Base-by-base conservation (phyloP, 2,329 filamentous ascomycete species). In the Delphinella strobiligena region DNA sequence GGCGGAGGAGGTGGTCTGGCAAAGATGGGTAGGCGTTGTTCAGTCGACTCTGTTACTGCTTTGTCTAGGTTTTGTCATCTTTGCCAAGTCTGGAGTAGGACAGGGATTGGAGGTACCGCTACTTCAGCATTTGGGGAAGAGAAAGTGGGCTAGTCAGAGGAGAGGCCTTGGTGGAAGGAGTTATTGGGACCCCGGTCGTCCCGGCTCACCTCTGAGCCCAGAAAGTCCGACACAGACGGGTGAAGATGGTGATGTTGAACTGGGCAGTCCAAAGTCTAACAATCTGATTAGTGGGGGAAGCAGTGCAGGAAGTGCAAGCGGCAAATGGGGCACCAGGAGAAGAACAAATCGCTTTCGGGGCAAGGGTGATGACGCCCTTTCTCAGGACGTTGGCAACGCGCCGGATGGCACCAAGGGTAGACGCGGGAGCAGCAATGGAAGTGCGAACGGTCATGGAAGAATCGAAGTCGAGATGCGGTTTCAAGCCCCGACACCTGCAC, bases 11-110 rank as follows among this genome's bases (percentile, higher is more conserved):
- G 75, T 96, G 2, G 69, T 80, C 1, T 79, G 75, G 56, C 75
- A 79, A 61, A 95, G 95, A 62, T 75, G 89, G 45, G 93, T 96
- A 78, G 84, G 84, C 4, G 91, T 96, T 42, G 75, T 94, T 24
- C 91, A 96, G 59, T 87, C 83, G 34, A 75, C 93, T 4, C 71
- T 98, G 7, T 73, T 96, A 4, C 73, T 96, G 1, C 77, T 89
- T 34, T 94, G 87, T 51, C 74, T 98, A 8, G 79, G 83, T 0
- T 71, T 98, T 1, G 84, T 95, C 16, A 79, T 96, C 29, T 95
- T 96, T 56, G 64, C 61, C n/a, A 46, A 35, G n/a, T 5, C 15
- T 18, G 33, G 33, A 14, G 2, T 15, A 4, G 11, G 33, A 35
- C n/a, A 18, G 18, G 27, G 34, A 22, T 31, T 37, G 31, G 31